Evolutionary conservation across 441 rosid species (phyloP).

Genomic region (Syzygium malaccense): DNA sequence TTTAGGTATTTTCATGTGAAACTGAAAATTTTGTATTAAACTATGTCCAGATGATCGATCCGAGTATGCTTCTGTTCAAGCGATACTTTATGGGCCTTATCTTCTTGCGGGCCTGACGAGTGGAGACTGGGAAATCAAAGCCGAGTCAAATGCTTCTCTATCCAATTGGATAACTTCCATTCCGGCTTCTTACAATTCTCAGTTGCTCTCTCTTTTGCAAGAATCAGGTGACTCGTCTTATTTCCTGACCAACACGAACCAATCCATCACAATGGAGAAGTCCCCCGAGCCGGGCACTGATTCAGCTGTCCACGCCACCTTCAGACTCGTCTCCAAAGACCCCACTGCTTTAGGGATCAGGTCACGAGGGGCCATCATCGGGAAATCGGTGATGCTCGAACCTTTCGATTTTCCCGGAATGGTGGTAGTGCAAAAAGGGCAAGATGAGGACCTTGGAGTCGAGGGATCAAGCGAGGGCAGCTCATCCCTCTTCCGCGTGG

Average conservation of each 20-base stretch:
- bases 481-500: conserved; percentile 41
- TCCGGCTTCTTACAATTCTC: conserved; percentile 37
- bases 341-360: not conserved
- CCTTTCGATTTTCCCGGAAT: conserved; percentile 81
- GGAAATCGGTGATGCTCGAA: conserved; percentile 59
- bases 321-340: conserved; percentile 42
- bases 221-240: conserved; percentile 33
- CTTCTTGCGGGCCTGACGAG: conserved; percentile 61
- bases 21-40: not conserved
- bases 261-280: conserved; percentile 55
- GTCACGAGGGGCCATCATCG: conserved; percentile 16
- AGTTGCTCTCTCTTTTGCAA: conserved; percentile 63
- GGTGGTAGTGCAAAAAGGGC: conserved; percentile 38
- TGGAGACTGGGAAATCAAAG: conserved; percentile 62
- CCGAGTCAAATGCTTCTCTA: conserved; percentile 25
- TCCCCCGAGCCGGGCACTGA: conserved; percentile 48
- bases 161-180: conserved; percentile 56
- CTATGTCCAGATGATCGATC: conserved; percentile 62
- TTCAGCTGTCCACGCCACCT: conserved; percentile 54
- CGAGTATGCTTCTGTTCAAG: conserved; percentile 58
- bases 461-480: conserved; percentile 10
- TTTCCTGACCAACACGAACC: conserved; percentile 51
- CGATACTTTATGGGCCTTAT: conserved; percentile 85
- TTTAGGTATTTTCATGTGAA: not conserved
- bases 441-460: conserved; percentile 22